These are phyloP conservation scores for Gaertneriomyces semiglobifer DNA, from an alignment of 192 early-diverging fungal species.

Conservation along the genomic window DNA sequence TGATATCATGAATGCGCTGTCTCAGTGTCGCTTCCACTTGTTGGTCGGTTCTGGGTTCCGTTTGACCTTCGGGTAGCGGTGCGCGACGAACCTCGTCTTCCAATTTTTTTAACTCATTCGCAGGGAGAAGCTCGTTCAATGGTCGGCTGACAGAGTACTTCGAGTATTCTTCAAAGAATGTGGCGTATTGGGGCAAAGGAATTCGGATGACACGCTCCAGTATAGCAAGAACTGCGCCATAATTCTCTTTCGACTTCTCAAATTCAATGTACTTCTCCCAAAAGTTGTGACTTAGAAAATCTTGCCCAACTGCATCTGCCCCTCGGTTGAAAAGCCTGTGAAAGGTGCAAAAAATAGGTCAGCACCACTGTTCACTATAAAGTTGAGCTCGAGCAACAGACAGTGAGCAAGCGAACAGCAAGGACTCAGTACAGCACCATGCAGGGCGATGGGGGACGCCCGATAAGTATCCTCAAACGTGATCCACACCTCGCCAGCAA, in stretches of 20 bases:
- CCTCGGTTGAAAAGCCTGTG: slow-evolving; percentile 68
- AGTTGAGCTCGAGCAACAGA: no score
- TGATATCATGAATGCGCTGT: slow-evolving; percentile 56
- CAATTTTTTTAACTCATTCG: slow-evolving; percentile 45
- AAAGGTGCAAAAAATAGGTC: neutral
- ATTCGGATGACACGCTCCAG: slow-evolving; percentile 66
- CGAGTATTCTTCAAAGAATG: slow-evolving; percentile 66
- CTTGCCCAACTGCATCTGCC: slow-evolving; percentile 57
- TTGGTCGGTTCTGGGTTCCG: slow-evolving; percentile 33
- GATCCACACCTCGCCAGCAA: no score
- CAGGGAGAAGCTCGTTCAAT: slow-evolving; percentile 49
- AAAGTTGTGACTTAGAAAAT: slow-evolving; percentile 65
- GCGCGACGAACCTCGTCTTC: slow-evolving; percentile 31
- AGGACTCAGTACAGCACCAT: no score
- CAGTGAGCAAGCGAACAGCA: no score
- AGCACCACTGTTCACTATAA: no score
- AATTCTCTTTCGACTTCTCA: slow-evolving; percentile 41
- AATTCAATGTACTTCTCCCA: slow-evolving; percentile 47
- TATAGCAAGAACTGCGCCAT: slow-evolving; percentile 44
- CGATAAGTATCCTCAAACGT: no score
- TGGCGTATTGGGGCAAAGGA: slow-evolving; percentile 70
- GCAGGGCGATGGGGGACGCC: no score
- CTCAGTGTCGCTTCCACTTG: slow-evolving; percentile 57
- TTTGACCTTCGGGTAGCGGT: slow-evolving; percentile 20
- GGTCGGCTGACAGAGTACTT: slow-evolving; percentile 52